Base-by-base conservation (phyloP, 345 rosid genomes). In the Pistacia vera region DNA sequence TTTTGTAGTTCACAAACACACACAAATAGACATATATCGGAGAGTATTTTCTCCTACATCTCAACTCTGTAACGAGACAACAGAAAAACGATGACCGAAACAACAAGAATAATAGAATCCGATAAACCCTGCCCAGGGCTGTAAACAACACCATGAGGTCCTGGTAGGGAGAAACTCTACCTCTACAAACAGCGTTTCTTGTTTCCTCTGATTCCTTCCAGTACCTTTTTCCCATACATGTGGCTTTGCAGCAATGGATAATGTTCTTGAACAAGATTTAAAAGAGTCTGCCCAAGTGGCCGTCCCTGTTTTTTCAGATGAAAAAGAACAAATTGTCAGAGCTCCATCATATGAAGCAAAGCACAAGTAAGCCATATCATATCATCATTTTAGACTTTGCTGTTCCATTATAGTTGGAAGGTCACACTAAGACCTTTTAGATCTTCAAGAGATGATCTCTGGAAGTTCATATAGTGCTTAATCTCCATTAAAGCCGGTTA, bases 161-260 rank as follows among this genome's bases (percentile, higher is more conserved):
- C 71, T 12, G 11, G 56, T 22, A 25, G 67, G 46, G 35, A 48
- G 5, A 67, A 11, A 35, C 11, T 48, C 65, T 41, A 4, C 11
- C 36, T 56, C 66, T 44, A 71, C 54, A 44, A 41, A 41, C 5
- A 3, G 13, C 59, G 54, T 4, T 49, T 17, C 54, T 5, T 74
- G 33, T 62, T 65, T 20, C 66, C 70, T 44, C 16, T 74, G 36
- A 68, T 18, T 38, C 17, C 4, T 35, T 16, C 66, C 64, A 80
- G 61, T 25, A 80, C 79, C 68, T 52, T 80, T 20, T 61, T 71
- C 20, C 79, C 82, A 3, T 46, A 80, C 1, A 54, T 70, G 44
- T 71, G 72, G 44, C 69, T 65, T 25, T 71, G 73, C 2, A 80
- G 72, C 18, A 56, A 51, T 25, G 75, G 35, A 14, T 12, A 38